Conservation (phyloP, 164 flowering plant genomes). For the Piper betle region DNA sequence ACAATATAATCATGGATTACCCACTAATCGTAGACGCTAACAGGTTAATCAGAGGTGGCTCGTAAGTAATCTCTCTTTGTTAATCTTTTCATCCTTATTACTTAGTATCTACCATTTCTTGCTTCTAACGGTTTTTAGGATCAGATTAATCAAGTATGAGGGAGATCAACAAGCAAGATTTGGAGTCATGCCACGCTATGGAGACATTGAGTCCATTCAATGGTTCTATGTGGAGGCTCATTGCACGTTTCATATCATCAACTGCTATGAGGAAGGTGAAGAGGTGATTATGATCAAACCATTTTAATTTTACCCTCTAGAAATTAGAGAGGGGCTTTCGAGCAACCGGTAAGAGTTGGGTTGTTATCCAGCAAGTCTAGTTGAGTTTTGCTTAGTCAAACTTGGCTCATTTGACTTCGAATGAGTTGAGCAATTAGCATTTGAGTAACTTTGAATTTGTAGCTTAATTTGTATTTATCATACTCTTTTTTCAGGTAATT, state of each 20-base stretch:
- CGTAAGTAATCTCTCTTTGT: background rate
- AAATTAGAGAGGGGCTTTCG: too few species aligned
- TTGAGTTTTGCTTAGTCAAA: too few species aligned
- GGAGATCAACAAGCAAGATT: constrained; percentile 4
- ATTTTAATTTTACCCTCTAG: too few species aligned
- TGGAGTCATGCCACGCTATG: constrained; percentile 11
- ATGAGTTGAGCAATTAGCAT: too few species aligned
- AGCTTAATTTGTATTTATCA: too few species aligned
- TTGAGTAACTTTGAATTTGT: too few species aligned
- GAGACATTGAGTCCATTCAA: constrained; percentile 3
- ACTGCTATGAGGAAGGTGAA: constrained; percentile 12
- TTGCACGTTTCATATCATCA: constrained; percentile 12
- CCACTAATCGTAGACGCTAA: constrained; percentile 2
- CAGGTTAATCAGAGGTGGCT: background rate
- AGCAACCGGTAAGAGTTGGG: too few species aligned
- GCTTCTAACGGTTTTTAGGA: background rate
- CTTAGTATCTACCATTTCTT: background rate
- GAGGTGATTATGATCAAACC: constrained; percentile 3
- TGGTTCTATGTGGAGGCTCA: constrained; percentile 8
- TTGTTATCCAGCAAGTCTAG: too few species aligned
- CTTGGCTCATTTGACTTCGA: too few species aligned
- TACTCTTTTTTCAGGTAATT: too few species aligned
- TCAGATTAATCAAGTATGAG: constrained; percentile 9
- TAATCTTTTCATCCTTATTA: too few species aligned
- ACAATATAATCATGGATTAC: constrained; percentile 10